phyloP scores from a whole-genome alignment of 768 basidiomycete species.

The Tulasnella sp. region DNA sequence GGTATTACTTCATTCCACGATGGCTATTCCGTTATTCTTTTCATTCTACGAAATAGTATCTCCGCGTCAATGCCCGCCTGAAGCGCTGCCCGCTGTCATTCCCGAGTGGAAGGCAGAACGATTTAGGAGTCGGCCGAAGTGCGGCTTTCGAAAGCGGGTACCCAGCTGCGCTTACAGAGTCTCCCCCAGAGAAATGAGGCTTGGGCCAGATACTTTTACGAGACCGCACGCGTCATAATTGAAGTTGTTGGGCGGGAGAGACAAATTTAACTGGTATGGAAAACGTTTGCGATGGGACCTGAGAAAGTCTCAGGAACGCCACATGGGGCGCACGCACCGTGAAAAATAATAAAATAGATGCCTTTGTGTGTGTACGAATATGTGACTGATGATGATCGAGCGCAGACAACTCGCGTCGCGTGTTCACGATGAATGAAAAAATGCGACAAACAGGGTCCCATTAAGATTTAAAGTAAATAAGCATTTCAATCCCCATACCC shows the following conservation, averaged over 20 bases:
- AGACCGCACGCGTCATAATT: conserved; percentile 1
- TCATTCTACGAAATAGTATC: not conserved
- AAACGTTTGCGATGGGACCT: conserved; percentile 4
- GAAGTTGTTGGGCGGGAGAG: not conserved
- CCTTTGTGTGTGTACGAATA: not conserved
- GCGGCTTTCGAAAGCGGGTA: not conserved
- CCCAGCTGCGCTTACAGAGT: not conserved
- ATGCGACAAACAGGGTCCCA: not conserved
- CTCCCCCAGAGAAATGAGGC: not conserved
- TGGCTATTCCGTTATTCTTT: not conserved
- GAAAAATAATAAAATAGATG: too few species aligned
- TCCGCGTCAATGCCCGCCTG: not conserved
- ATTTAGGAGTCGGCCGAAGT: conserved; percentile 2
- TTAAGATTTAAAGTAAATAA: conserved; percentile 20
- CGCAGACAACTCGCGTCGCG: not conserved
- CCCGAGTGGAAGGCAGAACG: not conserved
- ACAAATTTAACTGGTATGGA: not conserved
- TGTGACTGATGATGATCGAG: not conserved
- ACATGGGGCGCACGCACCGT: not conserved
- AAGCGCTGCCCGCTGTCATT: not conserved
- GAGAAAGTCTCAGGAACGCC: conserved; percentile 7
- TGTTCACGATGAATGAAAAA: not conserved
- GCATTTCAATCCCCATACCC: conserved; percentile 12
- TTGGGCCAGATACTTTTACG: not conserved
- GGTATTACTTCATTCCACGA: not conserved